Conservation (phyloP, 176 grass and related monocot genomes). For the Oryza officinalis region DNA sequence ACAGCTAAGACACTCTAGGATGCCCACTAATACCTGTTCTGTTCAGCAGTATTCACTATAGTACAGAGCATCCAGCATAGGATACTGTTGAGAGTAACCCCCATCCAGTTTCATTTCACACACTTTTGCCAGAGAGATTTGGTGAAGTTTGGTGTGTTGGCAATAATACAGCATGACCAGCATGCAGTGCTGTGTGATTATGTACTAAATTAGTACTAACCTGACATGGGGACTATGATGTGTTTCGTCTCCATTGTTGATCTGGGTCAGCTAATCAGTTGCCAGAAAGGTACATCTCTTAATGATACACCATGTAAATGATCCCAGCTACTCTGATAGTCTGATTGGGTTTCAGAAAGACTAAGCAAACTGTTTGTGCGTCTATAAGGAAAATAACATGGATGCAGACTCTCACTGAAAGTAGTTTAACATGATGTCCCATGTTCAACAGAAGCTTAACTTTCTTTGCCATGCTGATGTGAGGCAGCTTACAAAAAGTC, state of each 20-base stretch:
- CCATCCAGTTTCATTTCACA: neutral
- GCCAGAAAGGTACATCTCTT: neutral
- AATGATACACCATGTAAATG: neutral
- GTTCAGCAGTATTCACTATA: slow-evolving; percentile 4
- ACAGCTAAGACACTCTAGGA: slow-evolving; percentile 33
- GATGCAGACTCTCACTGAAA: neutral
- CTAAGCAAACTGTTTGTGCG: neutral
- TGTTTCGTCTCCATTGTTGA: neutral
- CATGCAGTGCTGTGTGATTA: neutral
- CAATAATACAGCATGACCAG: neutral
- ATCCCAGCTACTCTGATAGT: neutral
- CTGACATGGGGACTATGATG: neutral
- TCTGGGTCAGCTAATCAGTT: neutral
- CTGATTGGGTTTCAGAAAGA: neutral
- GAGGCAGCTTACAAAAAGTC: slow-evolving; percentile 6
- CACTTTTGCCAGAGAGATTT: neutral
- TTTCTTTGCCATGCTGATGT: slow-evolving; percentile 5
- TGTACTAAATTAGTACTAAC: neutral
- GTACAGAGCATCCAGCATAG: slow-evolving; percentile 25
- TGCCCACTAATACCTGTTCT: neutral
- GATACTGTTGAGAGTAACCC: neutral
- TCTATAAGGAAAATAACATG: neutral
- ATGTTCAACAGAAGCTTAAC: slow-evolving; percentile 7
- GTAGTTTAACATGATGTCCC: neutral
- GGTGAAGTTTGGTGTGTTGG: slow-evolving; percentile 10